A percentile compares a stretch with the other conserved stretches of the same genome.
phyloP scores from a whole-genome alignment of 169 alveolate species.

The Plasmodium fragile region DNA sequence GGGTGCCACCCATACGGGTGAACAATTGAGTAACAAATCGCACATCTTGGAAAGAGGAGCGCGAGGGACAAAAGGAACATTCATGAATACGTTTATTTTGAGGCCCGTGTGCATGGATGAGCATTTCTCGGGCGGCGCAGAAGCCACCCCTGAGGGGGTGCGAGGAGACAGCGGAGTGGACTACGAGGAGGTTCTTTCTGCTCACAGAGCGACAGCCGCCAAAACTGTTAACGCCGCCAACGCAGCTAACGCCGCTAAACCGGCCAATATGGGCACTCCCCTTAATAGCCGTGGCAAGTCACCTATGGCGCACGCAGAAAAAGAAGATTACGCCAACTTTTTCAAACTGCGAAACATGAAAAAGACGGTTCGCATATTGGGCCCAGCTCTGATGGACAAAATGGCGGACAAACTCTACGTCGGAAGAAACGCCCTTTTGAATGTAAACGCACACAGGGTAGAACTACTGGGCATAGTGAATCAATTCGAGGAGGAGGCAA shows the following conservation, averaged over 20 bases:
- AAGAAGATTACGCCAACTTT: background rate
- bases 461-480: background rate
- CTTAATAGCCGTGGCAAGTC: background rate
- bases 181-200: background rate
- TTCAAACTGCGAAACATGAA: conserved; percentile 60
- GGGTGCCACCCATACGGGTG: background rate
- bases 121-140: background rate
- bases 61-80: background rate
- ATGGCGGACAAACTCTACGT: conserved; percentile 13
- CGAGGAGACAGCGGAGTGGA: background rate
- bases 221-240: background rate
- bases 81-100: background rate
- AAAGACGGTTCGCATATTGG: background rate
- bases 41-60: background rate
- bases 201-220: background rate
- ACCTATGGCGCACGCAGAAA: background rate
- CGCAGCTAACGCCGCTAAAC: background rate
- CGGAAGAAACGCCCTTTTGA: conserved; percentile 7
- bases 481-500: conserved; percentile 7
- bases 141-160: background rate
- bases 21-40: background rate
- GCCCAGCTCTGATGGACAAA: conserved; percentile 9
- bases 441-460: conserved; percentile 9
- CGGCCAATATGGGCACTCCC: background rate
- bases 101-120: background rate